Evolutionary conservation across 2,329 filamentous ascomycete species (phyloP).

Genomic region (Fusarium nodosum): DNA sequence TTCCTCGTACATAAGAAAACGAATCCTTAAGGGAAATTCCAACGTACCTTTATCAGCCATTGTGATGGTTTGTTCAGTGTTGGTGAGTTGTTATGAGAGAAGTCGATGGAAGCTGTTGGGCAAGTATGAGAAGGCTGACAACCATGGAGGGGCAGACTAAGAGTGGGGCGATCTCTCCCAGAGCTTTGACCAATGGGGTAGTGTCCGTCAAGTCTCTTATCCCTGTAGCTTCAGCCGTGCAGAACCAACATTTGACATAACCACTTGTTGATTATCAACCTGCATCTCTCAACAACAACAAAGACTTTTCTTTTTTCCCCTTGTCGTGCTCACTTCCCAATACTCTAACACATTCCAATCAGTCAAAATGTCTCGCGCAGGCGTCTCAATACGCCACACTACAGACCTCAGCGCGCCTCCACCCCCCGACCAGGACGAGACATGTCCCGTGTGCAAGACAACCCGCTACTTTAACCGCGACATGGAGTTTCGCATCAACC

Average conservation of each 20-base stretch:
- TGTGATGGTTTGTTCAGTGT: constrained; percentile 25
- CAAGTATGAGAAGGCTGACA: constrained; percentile 50
- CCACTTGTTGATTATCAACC: constrained; percentile 17
- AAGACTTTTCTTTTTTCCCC: background rate
- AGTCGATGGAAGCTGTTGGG: constrained; percentile 42
- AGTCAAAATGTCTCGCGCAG: constrained; percentile 50
- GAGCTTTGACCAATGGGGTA: constrained; percentile 42
- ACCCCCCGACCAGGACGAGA: constrained; percentile 67
- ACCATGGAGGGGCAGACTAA: constrained; percentile 44
- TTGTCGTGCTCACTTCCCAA: background rate
- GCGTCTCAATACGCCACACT: constrained; percentile 51
- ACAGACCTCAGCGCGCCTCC: constrained; percentile 32
- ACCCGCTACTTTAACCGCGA: constrained; percentile 94
- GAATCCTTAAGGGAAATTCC: background rate
- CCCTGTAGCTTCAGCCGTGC: constrained; percentile 47
- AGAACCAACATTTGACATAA: constrained; percentile 29
- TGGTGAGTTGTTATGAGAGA: constrained; percentile 30
- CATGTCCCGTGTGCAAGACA: constrained; percentile 97
- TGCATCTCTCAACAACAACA: constrained; percentile 13
- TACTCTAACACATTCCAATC: background rate
- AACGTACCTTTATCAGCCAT: constrained; percentile 58
- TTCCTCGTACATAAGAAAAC: background rate
- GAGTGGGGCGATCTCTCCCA: background rate
- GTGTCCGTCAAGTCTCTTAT: constrained; percentile 1
- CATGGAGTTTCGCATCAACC: constrained; percentile 96